Evolutionary conservation across 2,329 filamentous ascomycete genomes (phyloP).

Genomic region (Phialophora verrucosa): DNA sequence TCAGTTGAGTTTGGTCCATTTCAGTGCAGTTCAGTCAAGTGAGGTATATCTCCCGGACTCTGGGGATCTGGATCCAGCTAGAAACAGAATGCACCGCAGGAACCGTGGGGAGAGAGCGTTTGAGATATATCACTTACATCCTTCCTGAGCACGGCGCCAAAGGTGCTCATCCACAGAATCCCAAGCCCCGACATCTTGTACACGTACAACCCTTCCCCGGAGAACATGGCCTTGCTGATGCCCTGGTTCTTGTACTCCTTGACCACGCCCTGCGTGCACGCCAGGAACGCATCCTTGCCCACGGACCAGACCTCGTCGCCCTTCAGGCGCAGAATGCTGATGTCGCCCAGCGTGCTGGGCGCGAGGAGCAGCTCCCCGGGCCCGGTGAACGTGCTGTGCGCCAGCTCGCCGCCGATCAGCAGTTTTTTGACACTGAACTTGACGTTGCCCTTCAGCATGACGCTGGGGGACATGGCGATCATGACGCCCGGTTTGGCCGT

Average conservation of each 20-base stretch:
- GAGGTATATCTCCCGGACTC: too few relatives aligned
- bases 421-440: slow-evolving; percentile 93
- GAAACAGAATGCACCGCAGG: neutral
- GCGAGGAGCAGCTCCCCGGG: slow-evolving; percentile 89
- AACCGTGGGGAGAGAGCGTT: slow-evolving; percentile 6
- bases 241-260: slow-evolving; percentile 88
- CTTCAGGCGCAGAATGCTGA: slow-evolving; percentile 76
- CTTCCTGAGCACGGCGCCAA: slow-evolving; percentile 93
- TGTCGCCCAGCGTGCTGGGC: slow-evolving; percentile 79
- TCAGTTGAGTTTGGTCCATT: neutral
- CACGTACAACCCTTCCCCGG: slow-evolving; percentile 87
- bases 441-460: slow-evolving; percentile 80
- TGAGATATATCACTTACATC: slow-evolving; percentile 67
- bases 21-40: too few relatives aligned
- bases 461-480: slow-evolving; percentile 91
- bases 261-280: slow-evolving; percentile 81
- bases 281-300: slow-evolving; percentile 84
- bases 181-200: slow-evolving; percentile 84
- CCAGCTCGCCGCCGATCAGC: slow-evolving; percentile 79
- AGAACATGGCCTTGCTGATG: slow-evolving; percentile 89
- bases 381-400: slow-evolving; percentile 79
- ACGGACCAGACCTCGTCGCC: slow-evolving; percentile 79
- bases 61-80: too few relatives aligned
- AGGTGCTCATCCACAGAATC: slow-evolving; percentile 86
- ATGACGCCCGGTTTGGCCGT: slow-evolving; percentile 82